A percentile compares a stretch with the other conserved stretches of the same genome.
phyloP scores from a whole-genome alignment of 305 asterid genomes.

The Plantago lanceolata region DNA sequence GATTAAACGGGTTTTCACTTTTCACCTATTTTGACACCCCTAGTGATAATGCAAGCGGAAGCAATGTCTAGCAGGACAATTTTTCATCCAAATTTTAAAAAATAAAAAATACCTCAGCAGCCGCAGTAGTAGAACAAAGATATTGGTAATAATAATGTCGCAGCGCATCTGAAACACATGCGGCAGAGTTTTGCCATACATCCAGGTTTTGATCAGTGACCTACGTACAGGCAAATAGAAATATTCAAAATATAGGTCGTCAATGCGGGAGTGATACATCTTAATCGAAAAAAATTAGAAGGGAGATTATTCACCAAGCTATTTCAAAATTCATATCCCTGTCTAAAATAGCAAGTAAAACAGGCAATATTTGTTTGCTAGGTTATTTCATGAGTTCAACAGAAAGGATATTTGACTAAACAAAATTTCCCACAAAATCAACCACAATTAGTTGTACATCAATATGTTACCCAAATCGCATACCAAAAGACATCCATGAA shows the following conservation, averaged over 20 bases:
- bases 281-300: conserved; percentile 10
- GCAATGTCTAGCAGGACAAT: background rate
- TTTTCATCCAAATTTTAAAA: conserved; percentile 4
- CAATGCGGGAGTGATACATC: conserved; percentile 18
- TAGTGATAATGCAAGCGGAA: conserved; percentile 11
- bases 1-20: too few relatives aligned
- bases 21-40: too few relatives aligned
- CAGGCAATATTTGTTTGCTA: background rate
- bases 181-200: conserved; percentile 73
- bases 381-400: conserved; percentile 10
- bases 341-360: conserved; percentile 20
- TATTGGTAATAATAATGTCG: conserved; percentile 92
- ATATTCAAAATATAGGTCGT: conserved; percentile 15
- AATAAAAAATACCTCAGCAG: conserved; percentile 65
- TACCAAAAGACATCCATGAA: conserved; percentile 6
- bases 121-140: conserved; percentile 82
- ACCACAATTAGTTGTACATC: conserved; percentile 10
- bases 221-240: conserved; percentile 39
- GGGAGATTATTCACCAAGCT: conserved; percentile 12
- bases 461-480: conserved; percentile 7
- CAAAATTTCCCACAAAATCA: conserved; percentile 18
- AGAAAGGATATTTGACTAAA: conserved; percentile 15
- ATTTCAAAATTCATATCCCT: conserved; percentile 7
- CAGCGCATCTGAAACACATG: conserved; percentile 85
- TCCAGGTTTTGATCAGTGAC: conserved; percentile 88